A percentile compares a stretch with the other conserved stretches of the same genome.
Conservation (phyloP, 306 rosid species). For the Medicago ruthenica region DNA sequence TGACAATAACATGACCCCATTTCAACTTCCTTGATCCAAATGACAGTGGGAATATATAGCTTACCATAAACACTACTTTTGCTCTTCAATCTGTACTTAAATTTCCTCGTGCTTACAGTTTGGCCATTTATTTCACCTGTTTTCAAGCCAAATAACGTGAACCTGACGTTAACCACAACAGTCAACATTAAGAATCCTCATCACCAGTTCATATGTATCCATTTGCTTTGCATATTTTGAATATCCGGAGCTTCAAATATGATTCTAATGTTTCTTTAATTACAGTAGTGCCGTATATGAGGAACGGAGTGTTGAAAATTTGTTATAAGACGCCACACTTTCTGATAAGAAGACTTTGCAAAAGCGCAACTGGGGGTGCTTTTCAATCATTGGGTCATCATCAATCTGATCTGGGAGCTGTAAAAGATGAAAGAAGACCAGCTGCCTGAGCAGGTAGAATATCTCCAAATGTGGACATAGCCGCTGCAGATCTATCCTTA, state of each 20-base stretch:
- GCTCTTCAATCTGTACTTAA: conserved; percentile 37
- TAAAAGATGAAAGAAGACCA: conserved; percentile 94
- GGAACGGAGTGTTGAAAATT: conserved; percentile 21
- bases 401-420: conserved; percentile 90
- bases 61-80: conserved; percentile 31
- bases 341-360: conserved; percentile 30
- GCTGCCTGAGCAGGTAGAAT: conserved; percentile 97
- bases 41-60: conserved; percentile 23
- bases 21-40: conserved; percentile 40
- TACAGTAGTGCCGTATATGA: conserved; percentile 9
- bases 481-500: conserved; percentile 77
- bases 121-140: conserved; percentile 20
- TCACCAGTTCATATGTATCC: conserved; percentile 25
- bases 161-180: conserved; percentile 17
- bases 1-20: conserved; percentile 33
- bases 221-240: conserved; percentile 41
- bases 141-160: conserved; percentile 35
- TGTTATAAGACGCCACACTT: conserved; percentile 25
- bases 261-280: conserved; percentile 33
- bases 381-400: conserved; percentile 48
- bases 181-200: conserved; percentile 42
- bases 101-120: conserved; percentile 29
- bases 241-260: conserved; percentile 35
- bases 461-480: conserved; percentile 96
- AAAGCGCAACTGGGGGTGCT: conserved; percentile 24